Percentiles rank a stretch among this genome's conserved stretches.
Evolutionary conservation across 306 rosid genomes (phyloP).

Genomic region (Trifolium subterraneum): DNA sequence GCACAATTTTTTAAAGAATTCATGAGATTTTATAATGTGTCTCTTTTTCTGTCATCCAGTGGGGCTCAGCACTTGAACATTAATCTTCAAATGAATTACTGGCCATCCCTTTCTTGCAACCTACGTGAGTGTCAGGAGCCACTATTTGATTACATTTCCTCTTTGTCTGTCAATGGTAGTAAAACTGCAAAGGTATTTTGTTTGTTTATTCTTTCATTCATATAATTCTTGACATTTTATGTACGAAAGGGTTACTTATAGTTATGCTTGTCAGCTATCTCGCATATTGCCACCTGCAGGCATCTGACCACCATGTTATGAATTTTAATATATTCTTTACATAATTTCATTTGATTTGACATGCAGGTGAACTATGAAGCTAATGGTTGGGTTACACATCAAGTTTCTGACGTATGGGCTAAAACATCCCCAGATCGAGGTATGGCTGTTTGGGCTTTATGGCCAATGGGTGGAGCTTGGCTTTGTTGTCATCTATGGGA

Average conservation of each 20-base stretch:
- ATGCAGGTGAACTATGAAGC: slow-evolving; percentile 90
- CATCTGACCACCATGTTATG: slow-evolving; percentile 12
- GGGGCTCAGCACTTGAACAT: slow-evolving; percentile 96
- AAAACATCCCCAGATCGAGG: slow-evolving; percentile 93
- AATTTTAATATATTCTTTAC: slow-evolving; percentile 32
- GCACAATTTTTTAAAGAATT: slow-evolving; percentile 31
- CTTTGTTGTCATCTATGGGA: slow-evolving; percentile 92
- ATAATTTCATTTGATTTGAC: slow-evolving; percentile 30
- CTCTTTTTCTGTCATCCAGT: slow-evolving; percentile 51
- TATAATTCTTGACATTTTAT: slow-evolving; percentile 35
- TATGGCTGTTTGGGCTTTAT: slow-evolving; percentile 89
- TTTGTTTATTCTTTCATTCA: slow-evolving; percentile 26
- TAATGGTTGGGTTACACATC: slow-evolving; percentile 94
- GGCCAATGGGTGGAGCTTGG: slow-evolving; percentile 99
- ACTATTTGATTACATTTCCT: slow-evolving; percentile 69
- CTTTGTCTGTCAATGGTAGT: slow-evolving; percentile 68
- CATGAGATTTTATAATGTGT: slow-evolving; percentile 41
- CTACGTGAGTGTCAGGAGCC: slow-evolving; percentile 93
- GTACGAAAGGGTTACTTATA: not conserved
- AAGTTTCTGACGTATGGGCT: slow-evolving; percentile 92
- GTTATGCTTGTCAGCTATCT: too few relatives aligned
- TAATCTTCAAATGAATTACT: slow-evolving; percentile 95
- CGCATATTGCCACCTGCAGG: not conserved
- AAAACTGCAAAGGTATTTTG: slow-evolving; percentile 86
- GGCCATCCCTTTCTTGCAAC: slow-evolving; percentile 96